Evolutionary conservation across 192 early-diverging fungal species (phyloP).

Genomic region (Backusella macrospora): DNA sequence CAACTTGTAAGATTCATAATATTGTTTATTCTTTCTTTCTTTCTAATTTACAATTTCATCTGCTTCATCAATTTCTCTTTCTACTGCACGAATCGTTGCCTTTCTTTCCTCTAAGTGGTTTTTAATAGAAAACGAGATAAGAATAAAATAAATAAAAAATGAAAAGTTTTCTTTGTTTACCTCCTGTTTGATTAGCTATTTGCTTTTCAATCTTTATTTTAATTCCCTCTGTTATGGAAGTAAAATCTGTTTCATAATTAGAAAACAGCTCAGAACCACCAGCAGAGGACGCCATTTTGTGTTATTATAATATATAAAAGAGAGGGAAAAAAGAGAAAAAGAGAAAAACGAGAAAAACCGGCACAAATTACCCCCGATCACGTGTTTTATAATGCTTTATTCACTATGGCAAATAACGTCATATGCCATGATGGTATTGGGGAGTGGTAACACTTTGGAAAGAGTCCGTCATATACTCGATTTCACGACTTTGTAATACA

Average conservation of each 20-base stretch:
- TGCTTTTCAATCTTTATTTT: slow-evolving; percentile 56
- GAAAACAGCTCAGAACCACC: slow-evolving; percentile 79
- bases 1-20: not conserved
- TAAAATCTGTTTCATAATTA: slow-evolving; percentile 88
- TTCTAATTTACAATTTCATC: slow-evolving; percentile 76
- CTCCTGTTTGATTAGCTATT: slow-evolving; percentile 64
- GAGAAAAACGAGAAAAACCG: not conserved
- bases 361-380: slow-evolving; percentile 3
- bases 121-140: slow-evolving; percentile 3
- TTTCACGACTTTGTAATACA: no score
- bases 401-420: no score
- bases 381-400: not conserved
- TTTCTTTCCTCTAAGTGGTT: slow-evolving; percentile 68
- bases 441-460: no score
- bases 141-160: slow-evolving; percentile 7
- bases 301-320: not conserved
- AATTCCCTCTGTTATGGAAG: slow-evolving; percentile 59
- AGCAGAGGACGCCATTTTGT: slow-evolving; percentile 43
- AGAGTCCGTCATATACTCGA: no score
- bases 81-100: slow-evolving; percentile 70
- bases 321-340: not conserved
- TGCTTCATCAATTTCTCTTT: slow-evolving; percentile 87
- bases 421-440: no score
- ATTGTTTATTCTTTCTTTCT: not conserved
- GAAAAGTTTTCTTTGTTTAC: slow-evolving; percentile 34